Percentiles rank a stretch among this genome's conserved stretches.
Evolutionary conservation across 192 early-diverging fungal genomes (phyloP).

Genomic region (Coemansia asiatica): DNA sequence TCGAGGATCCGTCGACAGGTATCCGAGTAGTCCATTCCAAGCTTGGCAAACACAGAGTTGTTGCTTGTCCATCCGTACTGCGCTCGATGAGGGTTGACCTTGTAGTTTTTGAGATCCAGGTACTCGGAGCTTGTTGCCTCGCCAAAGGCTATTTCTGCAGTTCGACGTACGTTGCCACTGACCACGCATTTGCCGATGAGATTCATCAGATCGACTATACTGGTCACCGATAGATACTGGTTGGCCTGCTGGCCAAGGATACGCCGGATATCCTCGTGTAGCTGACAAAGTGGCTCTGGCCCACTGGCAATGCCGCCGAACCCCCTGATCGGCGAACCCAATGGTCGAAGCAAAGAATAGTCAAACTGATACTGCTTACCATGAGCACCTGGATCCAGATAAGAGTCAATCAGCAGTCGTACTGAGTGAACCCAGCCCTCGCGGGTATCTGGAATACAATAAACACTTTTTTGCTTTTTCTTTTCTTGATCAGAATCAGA

Average conservation of each 20-base stretch:
- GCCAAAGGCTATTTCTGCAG: constrained; percentile 58
- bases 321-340: constrained; percentile 44
- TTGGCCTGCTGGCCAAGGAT: constrained; percentile 19
- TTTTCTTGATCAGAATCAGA: too few relatives aligned
- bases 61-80: constrained; percentile 57
- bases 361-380: constrained; percentile 20
- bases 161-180: constrained; percentile 55
- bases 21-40: constrained; percentile 51
- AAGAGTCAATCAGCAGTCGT: constrained; percentile 47
- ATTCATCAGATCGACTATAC: constrained; percentile 58
- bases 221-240: constrained; percentile 28
- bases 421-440: constrained; percentile 57
- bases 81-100: constrained; percentile 48
- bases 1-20: constrained; percentile 25
- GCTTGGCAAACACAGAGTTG: constrained; percentile 51
- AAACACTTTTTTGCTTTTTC: neutral
- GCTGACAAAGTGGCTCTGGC: constrained; percentile 32
- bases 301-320: constrained; percentile 56
- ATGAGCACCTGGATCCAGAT: constrained; percentile 12
- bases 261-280: constrained; percentile 36
- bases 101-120: constrained; percentile 57
- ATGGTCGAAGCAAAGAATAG: constrained; percentile 33
- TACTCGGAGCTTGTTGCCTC: constrained; percentile 46
- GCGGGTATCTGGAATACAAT: constrained; percentile 47
- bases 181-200: constrained; percentile 57